Base-by-base conservation (phyloP, 495 filamentous ascomycete genomes). In the Penicillium longicatenatum region DNA sequence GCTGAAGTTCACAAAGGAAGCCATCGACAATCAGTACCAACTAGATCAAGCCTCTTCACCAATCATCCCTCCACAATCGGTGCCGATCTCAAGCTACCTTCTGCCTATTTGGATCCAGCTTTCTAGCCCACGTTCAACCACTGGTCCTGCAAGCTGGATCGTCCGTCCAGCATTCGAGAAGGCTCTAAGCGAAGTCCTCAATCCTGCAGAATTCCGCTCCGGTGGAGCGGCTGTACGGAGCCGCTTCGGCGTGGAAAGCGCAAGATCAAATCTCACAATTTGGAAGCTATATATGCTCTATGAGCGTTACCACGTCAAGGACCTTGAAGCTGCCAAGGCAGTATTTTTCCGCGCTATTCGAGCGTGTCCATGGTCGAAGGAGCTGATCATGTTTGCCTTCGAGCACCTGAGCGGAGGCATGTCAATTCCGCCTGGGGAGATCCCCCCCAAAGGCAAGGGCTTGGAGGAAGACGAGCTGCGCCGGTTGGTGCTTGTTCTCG, bases 281-380 rank as follows among this genome's bases (percentile, higher is more conserved):
- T 94, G 90, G 90, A 78, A 81, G 61, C 69, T 81, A 20, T 93
- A 90, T 62, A 69, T 92, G 35, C 62, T 84, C 5, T 89, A 86
- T 48, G 78, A 82, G 30, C 58, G 74, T 8, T 70, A 68, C 5
- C 60, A 68, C 6, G 62, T 65, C 0, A 11, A 29, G n/a, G 70
- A 80, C 11, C 50, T 70, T 37, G 46, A 44, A 0, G 76, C 76
- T 49, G 83, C 81, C 9, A 85, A 82, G 54, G 52, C 54, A 1
- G 67, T 84, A 16, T 78, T 75, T 52, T 77, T 75, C 54, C 70
- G 81, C n/a, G 76, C 69, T 0, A 66, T 83, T 47, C 76, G 78
- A 41, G 78, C 81, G 3, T 92, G 89, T 70, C 89, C 89, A 1
- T 90, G 90, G 89, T 84, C 83, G 1, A 94, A 92, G 70, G 83